Base-by-base conservation (phyloP, 1,284 basidiomycete species). In the Neolentinus lepideus region DNA sequence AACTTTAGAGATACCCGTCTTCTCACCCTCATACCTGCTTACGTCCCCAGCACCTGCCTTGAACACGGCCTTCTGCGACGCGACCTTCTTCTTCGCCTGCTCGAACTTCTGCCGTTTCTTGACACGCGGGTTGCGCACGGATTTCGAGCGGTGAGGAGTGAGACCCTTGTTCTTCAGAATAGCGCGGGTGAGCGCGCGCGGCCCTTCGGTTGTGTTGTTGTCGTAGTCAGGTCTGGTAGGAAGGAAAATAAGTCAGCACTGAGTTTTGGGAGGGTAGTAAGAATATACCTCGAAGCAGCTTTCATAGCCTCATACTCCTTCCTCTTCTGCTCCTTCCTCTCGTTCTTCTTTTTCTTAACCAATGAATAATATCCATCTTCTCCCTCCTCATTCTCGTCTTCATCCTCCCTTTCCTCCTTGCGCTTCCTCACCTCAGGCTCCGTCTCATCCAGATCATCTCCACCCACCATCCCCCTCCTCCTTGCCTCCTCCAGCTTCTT, bases 151-250 rank as follows among this genome's bases (percentile, higher is more conserved):
- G 61, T 80, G 83, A 1, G 94, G 94, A 16, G 94, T 97, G 58
- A 98, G 83, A 57, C 95, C 94, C 65, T 87, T 90, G 79, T 98
- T 98, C 67, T 88, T 85, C 64, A 96, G 78, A 64, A 98, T 98
- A 6, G 92, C 86, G 14, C 92, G 85, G 2, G 92, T 93, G 59
- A 95, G 81, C 2, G 85, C 83, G 31, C 95, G 88, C 46, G 94
- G 95, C 3, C 92, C 92, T 51, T 75, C 75, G 24, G 77, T 73
- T 24, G 71, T 62, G 33, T 74, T 74, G 38, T 81, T 76, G 47
- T 78, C 76, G 35, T 9, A 36, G 12, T 78, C 79, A 55, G 76
- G 67, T 57, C 43, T 56, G 47, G n/a, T n/a, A n/a, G 25, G 3
- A 38, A 14, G 27, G 26, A 50, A 29, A 57, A 24, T 8, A 54